A percentile compares a stretch with the other conserved stretches of the same genome.
Evolutionary conservation across 495 filamentous ascomycete species (phyloP).

Genomic region (Penicillium parvum): DNA sequence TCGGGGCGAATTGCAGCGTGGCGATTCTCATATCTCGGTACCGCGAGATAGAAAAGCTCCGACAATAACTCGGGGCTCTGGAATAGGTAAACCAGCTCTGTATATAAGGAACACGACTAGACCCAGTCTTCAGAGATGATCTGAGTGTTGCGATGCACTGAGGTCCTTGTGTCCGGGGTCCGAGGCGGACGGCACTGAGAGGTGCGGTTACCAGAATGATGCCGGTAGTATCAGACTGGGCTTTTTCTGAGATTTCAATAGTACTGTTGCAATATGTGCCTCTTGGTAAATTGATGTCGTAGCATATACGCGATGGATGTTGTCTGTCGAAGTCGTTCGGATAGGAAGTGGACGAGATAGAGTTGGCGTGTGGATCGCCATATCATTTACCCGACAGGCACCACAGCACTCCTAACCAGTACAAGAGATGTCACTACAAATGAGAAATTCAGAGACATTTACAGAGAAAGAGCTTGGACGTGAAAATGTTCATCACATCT

Average conservation of each 20-base stretch:
- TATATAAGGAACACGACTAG: too few relatives aligned
- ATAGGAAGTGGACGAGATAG: too few relatives aligned
- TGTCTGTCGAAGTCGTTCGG: too few relatives aligned
- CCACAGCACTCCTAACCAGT: too few relatives aligned
- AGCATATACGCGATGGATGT: too few relatives aligned
- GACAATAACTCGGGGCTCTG: not conserved
- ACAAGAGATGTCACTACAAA: too few relatives aligned
- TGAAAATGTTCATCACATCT: not conserved
- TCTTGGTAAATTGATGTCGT: too few relatives aligned
- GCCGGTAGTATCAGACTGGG: not conserved
- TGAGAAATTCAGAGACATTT: not conserved
- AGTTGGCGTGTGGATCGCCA: too few relatives aligned
- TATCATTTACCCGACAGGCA: too few relatives aligned
- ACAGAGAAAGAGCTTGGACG: not conserved
- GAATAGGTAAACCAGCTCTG: not conserved
- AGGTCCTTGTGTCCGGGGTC: slow-evolving; percentile 5
- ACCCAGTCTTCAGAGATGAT: too few relatives aligned
- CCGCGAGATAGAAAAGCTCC: slow-evolving; percentile 16
- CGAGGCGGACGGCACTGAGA: slow-evolving; percentile 3
- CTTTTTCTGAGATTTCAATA: not conserved
- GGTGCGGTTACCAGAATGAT: slow-evolving; percentile 10
- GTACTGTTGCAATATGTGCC: not conserved
- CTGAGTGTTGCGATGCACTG: not conserved
- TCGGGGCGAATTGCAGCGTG: slow-evolving; percentile 73
- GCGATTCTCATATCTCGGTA: slow-evolving; percentile 65